phyloP scores from a whole-genome alignment of 257 asterid genomes.

The Plantago major region DNA sequence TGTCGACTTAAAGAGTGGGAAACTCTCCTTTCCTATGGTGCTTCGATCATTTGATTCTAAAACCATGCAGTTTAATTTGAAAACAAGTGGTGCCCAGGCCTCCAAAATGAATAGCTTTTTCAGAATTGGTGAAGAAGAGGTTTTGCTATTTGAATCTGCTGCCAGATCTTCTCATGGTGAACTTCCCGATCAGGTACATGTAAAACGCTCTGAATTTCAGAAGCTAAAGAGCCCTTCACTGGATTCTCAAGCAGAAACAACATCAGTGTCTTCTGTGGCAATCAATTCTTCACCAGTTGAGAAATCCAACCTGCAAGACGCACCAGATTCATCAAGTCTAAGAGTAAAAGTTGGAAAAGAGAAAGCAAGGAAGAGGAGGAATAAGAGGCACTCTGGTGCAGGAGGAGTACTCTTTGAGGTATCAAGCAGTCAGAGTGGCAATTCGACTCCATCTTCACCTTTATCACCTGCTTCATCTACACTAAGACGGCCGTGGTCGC shows the following conservation, averaged over 20 bases:
- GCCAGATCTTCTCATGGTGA: slow-evolving; percentile 21
- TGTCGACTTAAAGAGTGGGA: slow-evolving; percentile 34
- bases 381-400: slow-evolving; percentile 48
- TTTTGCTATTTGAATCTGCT: slow-evolving; percentile 29
- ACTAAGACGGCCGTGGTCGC: slow-evolving; percentile 38
- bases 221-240: slow-evolving; percentile 22
- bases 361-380: slow-evolving; percentile 64
- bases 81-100: slow-evolving; percentile 7
- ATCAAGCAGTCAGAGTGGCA: slow-evolving; percentile 87
- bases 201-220: slow-evolving; percentile 14
- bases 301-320: slow-evolving; percentile 32
- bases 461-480: slow-evolving; percentile 57
- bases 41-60: slow-evolving; percentile 26
- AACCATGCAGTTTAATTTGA: slow-evolving; percentile 18
- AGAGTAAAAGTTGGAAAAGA: slow-evolving; percentile 60
- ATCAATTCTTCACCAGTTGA: slow-evolving; percentile 23
- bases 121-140: slow-evolving; percentile 31
- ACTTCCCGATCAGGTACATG: not conserved
- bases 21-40: slow-evolving; percentile 23
- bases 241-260: slow-evolving; percentile 29
- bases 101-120: slow-evolving; percentile 28
- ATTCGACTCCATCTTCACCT: slow-evolving; percentile 89
- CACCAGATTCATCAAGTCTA: slow-evolving; percentile 36
- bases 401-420: slow-evolving; percentile 52
- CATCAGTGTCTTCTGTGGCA: slow-evolving; percentile 4